Evolutionary conservation across 164 flowering plant genomes (phyloP), one percentile per base, ranked within the genome.

Genomic region (grape (Vitis vinifera)): DNA sequence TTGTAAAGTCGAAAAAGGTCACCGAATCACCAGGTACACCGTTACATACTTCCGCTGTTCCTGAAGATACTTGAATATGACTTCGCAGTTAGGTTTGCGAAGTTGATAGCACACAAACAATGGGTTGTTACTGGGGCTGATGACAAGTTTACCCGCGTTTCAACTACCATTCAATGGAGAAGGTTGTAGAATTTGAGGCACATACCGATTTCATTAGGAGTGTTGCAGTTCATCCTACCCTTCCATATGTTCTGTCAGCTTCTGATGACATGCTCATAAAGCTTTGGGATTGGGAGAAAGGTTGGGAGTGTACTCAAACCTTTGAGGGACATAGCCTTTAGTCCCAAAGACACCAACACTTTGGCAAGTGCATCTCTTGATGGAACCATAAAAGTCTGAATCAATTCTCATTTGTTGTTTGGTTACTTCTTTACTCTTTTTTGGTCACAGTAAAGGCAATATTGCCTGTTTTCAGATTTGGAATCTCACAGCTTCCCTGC

Each of bases 271-370:
- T 71, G 76, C 75, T 75, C 47, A 75, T 82, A 50, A 80, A 80
- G 85, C 83, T 82, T 14, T 82, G 85, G 85, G 83, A 79, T 57
- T 80, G 85, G 85, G 85, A 80, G 55, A 82, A 80, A 70, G 83
- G 75, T n/a, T 82, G 85, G 85, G 67, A 31, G 17, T 17, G 17
- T 17, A 17, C 17, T 17, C 17, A 17, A 17, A 71, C 71, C 48
- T 79, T 79, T 52, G 75, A 71, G 62, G 82, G 80, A 13, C 82
- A 79, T 71, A 55, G 68, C 78, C 1, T 71, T 75, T 53, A 68
- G 75, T 65, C 81, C 23, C 75, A 1, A 78, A 71, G 78, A 78
- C 49, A 52, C 70, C 59, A 71, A 71, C 37, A 67, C 73, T n/a
- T 78, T 79, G 59, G 77, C 79, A 16, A 79, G 82, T 70, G 79